Evolutionary conservation across 129 eudicot species (phyloP).

Genomic region (Flaveria sonorensis): DNA sequence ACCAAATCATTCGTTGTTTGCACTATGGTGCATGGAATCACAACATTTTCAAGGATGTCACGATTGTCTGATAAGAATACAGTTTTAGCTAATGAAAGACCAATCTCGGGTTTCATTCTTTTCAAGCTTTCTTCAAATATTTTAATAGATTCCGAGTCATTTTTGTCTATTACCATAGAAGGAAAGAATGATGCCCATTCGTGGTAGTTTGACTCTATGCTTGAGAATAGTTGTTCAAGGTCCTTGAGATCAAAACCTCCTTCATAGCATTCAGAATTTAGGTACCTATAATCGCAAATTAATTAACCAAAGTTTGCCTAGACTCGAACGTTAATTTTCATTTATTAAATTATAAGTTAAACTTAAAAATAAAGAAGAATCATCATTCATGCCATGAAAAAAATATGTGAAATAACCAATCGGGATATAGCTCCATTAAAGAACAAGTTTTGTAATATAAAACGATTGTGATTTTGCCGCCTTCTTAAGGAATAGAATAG

Average conservation of each 20-base stretch:
- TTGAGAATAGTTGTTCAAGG: conserved; percentile 63
- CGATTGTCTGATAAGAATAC: conserved; percentile 71
- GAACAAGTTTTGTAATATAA: neutral
- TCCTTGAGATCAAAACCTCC: conserved; percentile 69
- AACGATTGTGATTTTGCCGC: neutral
- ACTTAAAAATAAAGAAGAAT: neutral
- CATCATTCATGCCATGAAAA: neutral
- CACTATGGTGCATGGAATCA: conserved; percentile 68
- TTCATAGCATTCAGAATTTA: conserved; percentile 70
- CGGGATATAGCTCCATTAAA: neutral
- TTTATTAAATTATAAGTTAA: neutral
- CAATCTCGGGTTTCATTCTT: conserved; percentile 63
- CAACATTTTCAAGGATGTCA: conserved; percentile 61
- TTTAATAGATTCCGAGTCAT: conserved; percentile 42
- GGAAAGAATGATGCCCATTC: conserved; percentile 69
- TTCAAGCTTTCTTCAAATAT: conserved; percentile 46
- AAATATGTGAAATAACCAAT: neutral
- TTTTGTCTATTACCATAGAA: conserved; percentile 51
- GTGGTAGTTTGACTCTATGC: conserved; percentile 62
- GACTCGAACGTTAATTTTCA: neutral
- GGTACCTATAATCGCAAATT: conserved; percentile 43
- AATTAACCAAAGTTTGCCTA: neutral
- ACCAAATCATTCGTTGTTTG: conserved; percentile 59
- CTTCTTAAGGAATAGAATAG: neutral
- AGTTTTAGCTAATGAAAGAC: conserved; percentile 57